Conservation (phyloP, 2,329 filamentous ascomycete genomes). For the Calonectria pteridis region DNA sequence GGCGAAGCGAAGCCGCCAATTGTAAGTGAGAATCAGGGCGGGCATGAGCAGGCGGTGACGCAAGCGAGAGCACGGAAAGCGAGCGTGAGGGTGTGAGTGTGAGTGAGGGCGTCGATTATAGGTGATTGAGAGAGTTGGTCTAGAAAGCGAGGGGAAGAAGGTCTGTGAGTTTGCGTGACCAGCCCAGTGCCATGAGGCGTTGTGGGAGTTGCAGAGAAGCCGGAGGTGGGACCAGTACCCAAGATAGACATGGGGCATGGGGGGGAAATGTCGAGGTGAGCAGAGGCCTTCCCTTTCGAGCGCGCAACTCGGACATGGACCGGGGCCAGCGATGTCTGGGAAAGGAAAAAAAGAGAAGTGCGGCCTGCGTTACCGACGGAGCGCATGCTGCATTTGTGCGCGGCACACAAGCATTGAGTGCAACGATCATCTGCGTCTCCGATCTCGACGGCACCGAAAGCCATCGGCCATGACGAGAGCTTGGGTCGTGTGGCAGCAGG, state of each 20-base stretch:
- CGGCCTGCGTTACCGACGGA: background rate
- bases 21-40: constrained; percentile 3
- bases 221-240: constrained; percentile 5
- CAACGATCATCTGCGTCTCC: background rate
- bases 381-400: background rate
- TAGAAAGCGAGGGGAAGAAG: background rate
- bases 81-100: background rate
- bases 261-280: constrained; percentile 11
- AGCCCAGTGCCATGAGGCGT: background rate
- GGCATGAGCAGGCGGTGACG: constrained; percentile 19
- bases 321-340: background rate
- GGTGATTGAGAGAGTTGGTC: background rate
- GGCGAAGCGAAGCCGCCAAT: constrained; percentile 21
- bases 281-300: constrained; percentile 7
- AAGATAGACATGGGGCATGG: constrained; percentile 12
- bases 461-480: background rate
- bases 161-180: background rate
- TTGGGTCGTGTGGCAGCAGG: background rate
- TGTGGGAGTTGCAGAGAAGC: constrained; percentile 17
- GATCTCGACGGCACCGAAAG: background rate
- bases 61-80: background rate
- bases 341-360: background rate
- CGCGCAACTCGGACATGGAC: background rate
- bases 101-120: background rate
- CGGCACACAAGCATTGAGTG: background rate